A percentile compares a stretch with the other conserved stretches of the same genome.
Conservation (phyloP, 139 green algal species). For the Nannochloris sp. region DNA sequence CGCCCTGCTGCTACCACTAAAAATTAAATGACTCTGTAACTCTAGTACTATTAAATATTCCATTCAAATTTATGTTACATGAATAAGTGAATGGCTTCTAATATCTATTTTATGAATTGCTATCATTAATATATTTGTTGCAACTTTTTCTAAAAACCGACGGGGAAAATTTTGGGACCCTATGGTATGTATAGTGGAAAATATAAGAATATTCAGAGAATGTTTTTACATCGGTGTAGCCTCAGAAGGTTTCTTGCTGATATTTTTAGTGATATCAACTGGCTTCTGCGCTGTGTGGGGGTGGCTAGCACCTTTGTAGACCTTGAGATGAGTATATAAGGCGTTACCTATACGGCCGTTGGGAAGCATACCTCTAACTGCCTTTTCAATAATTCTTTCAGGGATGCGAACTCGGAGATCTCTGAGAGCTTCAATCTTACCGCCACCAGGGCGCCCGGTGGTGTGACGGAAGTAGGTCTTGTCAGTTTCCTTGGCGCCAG, state of each 20-base stretch:
- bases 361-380: slow-evolving; percentile 97
- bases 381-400: slow-evolving; percentile 95
- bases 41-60: too few relatives aligned
- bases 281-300: slow-evolving; percentile 91
- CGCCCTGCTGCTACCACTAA: too few relatives aligned
- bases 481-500: slow-evolving; percentile 77
- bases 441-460: slow-evolving; percentile 69
- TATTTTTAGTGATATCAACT: slow-evolving; percentile 74
- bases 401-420: slow-evolving; percentile 81
- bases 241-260: slow-evolving; percentile 45
- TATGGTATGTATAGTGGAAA: background rate
- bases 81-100: background rate
- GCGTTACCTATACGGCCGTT: slow-evolving; percentile 79
- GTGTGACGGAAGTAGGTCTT: slow-evolving; percentile 91
- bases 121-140: background rate
- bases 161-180: background rate
- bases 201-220: background rate
- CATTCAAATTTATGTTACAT: too few relatives aligned
- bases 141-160: background rate
- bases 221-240: background rate
- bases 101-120: background rate
- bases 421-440: slow-evolving; percentile 69
- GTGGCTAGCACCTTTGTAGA: slow-evolving; percentile 83
- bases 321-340: slow-evolving; percentile 93
- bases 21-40: too few relatives aligned